Evolutionary conservation across 129 eudicot genomes (phyloP), one percentile per base, ranked within the genome.

Genomic region (Ambrosia artemisiifolia): DNA sequence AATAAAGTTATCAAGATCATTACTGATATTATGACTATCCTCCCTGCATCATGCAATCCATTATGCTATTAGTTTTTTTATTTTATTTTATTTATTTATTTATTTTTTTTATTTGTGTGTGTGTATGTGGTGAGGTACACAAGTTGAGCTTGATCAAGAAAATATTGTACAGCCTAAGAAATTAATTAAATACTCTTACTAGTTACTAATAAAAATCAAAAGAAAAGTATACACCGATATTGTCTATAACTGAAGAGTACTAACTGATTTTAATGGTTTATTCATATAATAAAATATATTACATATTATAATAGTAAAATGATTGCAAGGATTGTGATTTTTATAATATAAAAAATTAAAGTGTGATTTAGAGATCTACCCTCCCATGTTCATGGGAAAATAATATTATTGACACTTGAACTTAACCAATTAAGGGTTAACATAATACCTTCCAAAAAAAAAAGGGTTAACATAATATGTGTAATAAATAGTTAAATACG

Each of bases 1-100:
- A 89, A 92, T 13, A 92, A 74, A 28, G 40, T 12, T 38, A 92
- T 33, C 64, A 89, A 57, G 70, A 92, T 89, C 12, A 63, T 85
- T 8, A 87, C 84, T 24, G 98, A 87, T 65, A 80, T 19, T 87
- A 88, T 70, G 10, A 87, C 86, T 6, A 92, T 80, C 63, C 67
- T 70, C 9, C 81, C 96, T 85, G 83, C 78, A 78, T 51, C 1
- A n/a, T n/a, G n/a, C n/a, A 12, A 65, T 16, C 38, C 67, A 47
- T 62, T 57, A 46, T 11, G 40, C 12, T 10, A 12, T 71, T 42
- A 71, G 5, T 19, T 38, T n/a, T 4, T 2, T 49, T 34, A 30
- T 32, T 16, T n/a, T n/a, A n/a, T n/a, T n/a, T n/a, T n/a, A n/a
- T n/a, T n/a, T n/a, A n/a, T n/a, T n/a, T n/a, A n/a, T n/a, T n/a